Base-by-base conservation (phyloP, 129 eudicot genomes). In the Arctium lappa region DNA sequence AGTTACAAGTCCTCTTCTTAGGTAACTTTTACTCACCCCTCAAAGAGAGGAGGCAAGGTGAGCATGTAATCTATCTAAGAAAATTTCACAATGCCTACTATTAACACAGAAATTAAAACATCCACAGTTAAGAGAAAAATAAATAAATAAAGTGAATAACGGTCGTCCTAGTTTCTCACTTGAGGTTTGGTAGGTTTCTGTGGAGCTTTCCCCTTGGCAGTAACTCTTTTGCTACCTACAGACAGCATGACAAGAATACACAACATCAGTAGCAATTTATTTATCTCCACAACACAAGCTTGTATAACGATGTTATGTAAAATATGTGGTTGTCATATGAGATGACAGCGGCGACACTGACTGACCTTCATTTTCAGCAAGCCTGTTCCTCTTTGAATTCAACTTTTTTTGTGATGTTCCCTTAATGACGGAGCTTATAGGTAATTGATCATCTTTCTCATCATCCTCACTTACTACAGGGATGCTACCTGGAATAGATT, bases 381-480 rank as follows among this genome's bases (percentile, higher is more conserved):
- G 72, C 73, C 74, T 78, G 30, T 68, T 80, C 63, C 81, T 74
- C 72, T 75, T 82, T 11, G 62, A 85, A 81, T 84, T 72, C 37
- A 73, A 56, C 38, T 78, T 84, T 77, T 74, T 81, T 70, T 74
- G 79, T 38, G 65, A 50, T 36, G 87, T 48, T 78, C 72, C 78
- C 5, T 36, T 32, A 56, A 76, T 39, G 5, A 71, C 72, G 70
- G 88, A 80, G 69, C 78, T 82, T 62, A 80, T 86, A 34, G 83
- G 87, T 29, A 83, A 89, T 10, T 76, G 78, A 65, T 85, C 84
- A 40, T 80, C 86, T 8, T 81, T 80, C 22, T 88, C 90, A 60
- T 88, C 90, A 60, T 91, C 91, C 68, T 87, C 89, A 36, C 83
- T 84, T 12, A 29, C 15, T 12, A 1, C 10, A 8, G 85, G 81